Percentiles rank a stretch among this genome's conserved stretches.
Conservation (phyloP, 305 asterid genomes). For the Fraxinus dipetala region DNA sequence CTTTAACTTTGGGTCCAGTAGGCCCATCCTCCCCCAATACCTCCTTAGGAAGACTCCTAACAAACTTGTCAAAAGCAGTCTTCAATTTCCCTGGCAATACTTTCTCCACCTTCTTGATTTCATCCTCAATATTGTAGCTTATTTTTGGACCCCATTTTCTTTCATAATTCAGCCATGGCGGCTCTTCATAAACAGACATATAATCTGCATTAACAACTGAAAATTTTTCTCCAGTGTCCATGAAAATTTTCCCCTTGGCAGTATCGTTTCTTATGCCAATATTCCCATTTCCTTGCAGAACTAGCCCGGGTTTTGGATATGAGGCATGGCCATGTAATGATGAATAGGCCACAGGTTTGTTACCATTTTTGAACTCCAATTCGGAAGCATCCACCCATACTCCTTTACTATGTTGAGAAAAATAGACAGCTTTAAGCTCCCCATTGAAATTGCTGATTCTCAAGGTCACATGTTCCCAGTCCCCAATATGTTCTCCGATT, state of each 20-base stretch:
- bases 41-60: conserved; percentile 51
- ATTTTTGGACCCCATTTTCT: conserved; percentile 65
- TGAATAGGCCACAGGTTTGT: conserved; percentile 53
- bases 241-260: conserved; percentile 37
- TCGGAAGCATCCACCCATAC: conserved; percentile 46
- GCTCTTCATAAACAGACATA: conserved; percentile 27
- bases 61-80: conserved; percentile 34
- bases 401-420: conserved; percentile 68
- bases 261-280: conserved; percentile 65
- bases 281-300: conserved; percentile 53
- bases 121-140: conserved; percentile 42
- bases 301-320: conserved; percentile 49
- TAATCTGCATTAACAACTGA: conserved; percentile 35
- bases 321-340: conserved; percentile 69
- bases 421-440: conserved; percentile 53
- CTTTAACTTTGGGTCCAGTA: conserved; percentile 58
- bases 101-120: conserved; percentile 37
- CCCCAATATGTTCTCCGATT: conserved; percentile 80
- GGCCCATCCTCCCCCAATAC: conserved; percentile 71
- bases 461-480: conserved; percentile 83
- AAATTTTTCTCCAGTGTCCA: conserved; percentile 41
- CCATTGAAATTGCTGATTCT: conserved; percentile 77
- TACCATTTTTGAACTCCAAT: conserved; percentile 52
- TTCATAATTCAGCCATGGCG: conserved; percentile 49
- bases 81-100: conserved; percentile 46